Conservation (phyloP, 2,329 filamentous ascomycete genomes). For the Curvularia lunata region DNA sequence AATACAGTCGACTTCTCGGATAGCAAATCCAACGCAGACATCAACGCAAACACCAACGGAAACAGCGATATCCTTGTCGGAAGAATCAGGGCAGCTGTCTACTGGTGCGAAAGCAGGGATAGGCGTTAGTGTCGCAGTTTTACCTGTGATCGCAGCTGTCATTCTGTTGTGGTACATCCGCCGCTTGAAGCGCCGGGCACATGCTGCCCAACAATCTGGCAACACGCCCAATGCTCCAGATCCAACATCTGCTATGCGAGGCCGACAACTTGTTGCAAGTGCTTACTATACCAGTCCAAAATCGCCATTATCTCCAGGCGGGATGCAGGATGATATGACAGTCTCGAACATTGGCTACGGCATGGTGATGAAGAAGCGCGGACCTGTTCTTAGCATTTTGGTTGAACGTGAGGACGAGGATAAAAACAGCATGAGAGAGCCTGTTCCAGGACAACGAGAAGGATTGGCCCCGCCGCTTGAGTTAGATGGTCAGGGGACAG, state of each 20-base stretch:
- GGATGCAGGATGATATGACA: constrained; percentile 5
- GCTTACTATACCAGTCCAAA: constrained; percentile 21
- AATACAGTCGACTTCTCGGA: not conserved
- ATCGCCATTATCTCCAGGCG: not conserved
- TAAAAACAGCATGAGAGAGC: constrained; percentile 19
- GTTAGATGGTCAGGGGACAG: constrained; percentile 27
- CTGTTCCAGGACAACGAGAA: constrained; percentile 37
- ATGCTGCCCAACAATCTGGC: constrained; percentile 8
- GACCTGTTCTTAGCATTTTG: constrained; percentile 30
- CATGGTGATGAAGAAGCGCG: constrained; percentile 28
- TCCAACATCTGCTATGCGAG: not conserved
- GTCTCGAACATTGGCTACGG: constrained; percentile 16
- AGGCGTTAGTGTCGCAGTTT: constrained; percentile 20
- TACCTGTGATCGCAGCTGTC: constrained; percentile 23
- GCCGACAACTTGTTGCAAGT: not conserved
- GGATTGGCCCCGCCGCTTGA: constrained; percentile 34
- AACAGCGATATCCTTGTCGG: constrained; percentile 18
- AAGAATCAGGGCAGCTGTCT: constrained; percentile 22
- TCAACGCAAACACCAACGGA: constrained; percentile 18
- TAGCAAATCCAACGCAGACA: not conserved
- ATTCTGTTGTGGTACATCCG: constrained; percentile 33
- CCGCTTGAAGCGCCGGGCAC: constrained; percentile 31
- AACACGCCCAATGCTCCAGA: not conserved
- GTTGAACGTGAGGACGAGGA: constrained; percentile 34
- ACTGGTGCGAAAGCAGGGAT: constrained; percentile 34